Base-by-base conservation (phyloP, 257 asterid species). In the Solanum lycopersicoides region DNA sequence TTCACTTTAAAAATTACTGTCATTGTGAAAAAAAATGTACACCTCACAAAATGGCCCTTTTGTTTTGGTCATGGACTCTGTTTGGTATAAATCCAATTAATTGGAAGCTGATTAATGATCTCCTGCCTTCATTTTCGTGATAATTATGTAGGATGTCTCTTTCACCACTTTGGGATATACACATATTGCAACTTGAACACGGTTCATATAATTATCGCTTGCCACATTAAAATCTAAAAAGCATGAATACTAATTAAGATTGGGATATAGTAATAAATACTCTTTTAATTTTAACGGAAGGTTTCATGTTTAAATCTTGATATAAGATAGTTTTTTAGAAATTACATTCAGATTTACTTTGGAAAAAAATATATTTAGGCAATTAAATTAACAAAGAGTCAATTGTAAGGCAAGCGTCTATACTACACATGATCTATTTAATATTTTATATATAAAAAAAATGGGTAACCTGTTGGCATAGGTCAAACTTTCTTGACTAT, bases 1-100 rank as follows among this genome's bases (percentile, higher is more conserved):
- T 86, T 83, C 87, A 83, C 86, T 82, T 74, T 59, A 41, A 79
- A 85, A 87, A 86, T 53, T 80, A 84, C 84, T 50, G 85, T 7
- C 11, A 66, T 15, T 15, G 59, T 37, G 42, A 7, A 65, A 34
- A 34, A 23, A 66, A 83, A 13, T 20, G 77, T 68, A 56, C 82
- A 60, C 41, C 85, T 35, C n/a, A 59, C 12, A 68, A 74, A 73
- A 63, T 88, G 89, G 87, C 47, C 87, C 63, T 30, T 59, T 86
- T 12, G 85, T 82, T 82, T 50, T 82, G 69, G 85, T 80, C 85
- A 80, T 47, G 85, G 21, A 18, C 68, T 16, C 68, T 16, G 34
- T 72, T 80, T 80, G 85, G 69, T 50, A 15, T 45, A 39, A 47
- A 84, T 84, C 65, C 87, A 41, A 84, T 84, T 41, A 32, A 63